These are phyloP conservation scores for Globisporangium cylindrosporum DNA, from an alignment of 352 stramenopile species.

Conservation along the genomic window DNA sequence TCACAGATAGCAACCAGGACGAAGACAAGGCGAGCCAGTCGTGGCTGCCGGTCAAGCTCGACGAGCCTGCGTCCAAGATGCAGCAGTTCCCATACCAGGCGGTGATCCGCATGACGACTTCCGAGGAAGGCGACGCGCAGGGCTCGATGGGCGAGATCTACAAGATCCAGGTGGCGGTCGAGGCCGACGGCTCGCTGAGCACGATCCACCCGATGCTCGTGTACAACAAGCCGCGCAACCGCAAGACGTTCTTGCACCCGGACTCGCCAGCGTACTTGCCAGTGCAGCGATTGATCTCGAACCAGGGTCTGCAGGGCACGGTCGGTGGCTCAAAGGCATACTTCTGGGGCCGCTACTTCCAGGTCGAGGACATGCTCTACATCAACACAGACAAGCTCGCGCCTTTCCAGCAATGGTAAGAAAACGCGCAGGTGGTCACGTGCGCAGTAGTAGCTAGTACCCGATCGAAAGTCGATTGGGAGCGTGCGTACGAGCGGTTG, in stretches of 20 bases:
- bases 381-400: slow-evolving; percentile 84
- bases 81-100: slow-evolving; percentile 79
- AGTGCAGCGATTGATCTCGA: slow-evolving; percentile 59
- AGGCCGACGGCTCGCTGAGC: slow-evolving; percentile 53
- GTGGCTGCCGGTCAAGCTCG: slow-evolving; percentile 82
- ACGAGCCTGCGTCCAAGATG: slow-evolving; percentile 77
- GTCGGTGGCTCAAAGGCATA: slow-evolving; percentile 82
- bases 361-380: slow-evolving; percentile 83
- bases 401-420: slow-evolving; percentile 76
- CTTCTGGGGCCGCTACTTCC: slow-evolving; percentile 85
- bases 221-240: slow-evolving; percentile 85
- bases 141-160: slow-evolving; percentile 85
- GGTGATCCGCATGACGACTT: slow-evolving; percentile 83
- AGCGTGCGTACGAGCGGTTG: no score
- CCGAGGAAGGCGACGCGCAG: slow-evolving; percentile 61
- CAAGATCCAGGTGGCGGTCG: slow-evolving; percentile 87
- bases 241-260: slow-evolving; percentile 86
- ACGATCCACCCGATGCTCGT: slow-evolving; percentile 83
- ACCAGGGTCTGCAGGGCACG: slow-evolving; percentile 49
- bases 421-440: background rate
- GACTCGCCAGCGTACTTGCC: slow-evolving; percentile 75
- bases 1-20: slow-evolving; percentile 11
- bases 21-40: slow-evolving; percentile 33
- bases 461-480: slow-evolving; percentile 1
- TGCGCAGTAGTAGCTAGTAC: background rate